Evolutionary conservation across 2,329 filamentous ascomycete species (phyloP).

Genomic region (Penicillium expansum): DNA sequence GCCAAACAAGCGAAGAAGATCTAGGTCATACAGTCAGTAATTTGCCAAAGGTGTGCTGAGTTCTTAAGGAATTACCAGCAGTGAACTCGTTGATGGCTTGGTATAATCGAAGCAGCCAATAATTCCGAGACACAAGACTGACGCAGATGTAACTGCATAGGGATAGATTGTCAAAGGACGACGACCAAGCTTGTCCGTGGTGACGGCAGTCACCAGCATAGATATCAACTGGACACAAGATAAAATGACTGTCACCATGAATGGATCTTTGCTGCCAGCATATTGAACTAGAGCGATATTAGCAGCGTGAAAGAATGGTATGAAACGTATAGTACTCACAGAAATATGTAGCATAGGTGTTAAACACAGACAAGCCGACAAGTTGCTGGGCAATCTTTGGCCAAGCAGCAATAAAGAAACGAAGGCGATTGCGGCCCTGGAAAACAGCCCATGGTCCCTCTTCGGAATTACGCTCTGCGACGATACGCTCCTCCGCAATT

Average conservation of each 20-base stretch:
- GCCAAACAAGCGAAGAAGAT: constrained; percentile 46
- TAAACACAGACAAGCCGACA: constrained; percentile 41
- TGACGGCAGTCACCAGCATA: constrained; percentile 38
- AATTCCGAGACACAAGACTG: constrained; percentile 40
- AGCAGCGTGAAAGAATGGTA: background rate
- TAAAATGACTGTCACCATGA: constrained; percentile 44
- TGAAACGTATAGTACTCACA: constrained; percentile 21
- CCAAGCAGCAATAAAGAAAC: constrained; percentile 41
- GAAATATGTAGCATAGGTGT: constrained; percentile 43
- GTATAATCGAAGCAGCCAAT: constrained; percentile 44
- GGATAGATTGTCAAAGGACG: constrained; percentile 43
- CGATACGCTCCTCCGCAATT: constrained; percentile 31
- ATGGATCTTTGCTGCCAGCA: constrained; percentile 43
- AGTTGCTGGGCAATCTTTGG: constrained; percentile 44
- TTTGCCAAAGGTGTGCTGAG: background rate
- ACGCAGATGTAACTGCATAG: constrained; percentile 39
- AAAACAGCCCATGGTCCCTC: constrained; percentile 37
- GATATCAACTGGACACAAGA: constrained; percentile 45
- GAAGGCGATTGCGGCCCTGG: constrained; percentile 38
- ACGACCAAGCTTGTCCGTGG: constrained; percentile 39
- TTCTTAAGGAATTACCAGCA: constrained; percentile 31
- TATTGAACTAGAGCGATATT: constrained; percentile 34
- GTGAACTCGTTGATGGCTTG: constrained; percentile 32
- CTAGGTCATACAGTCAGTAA: constrained; percentile 17
- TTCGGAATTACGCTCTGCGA: constrained; percentile 31